Conservation (phyloP, 2,329 filamentous ascomycete species). For the Neoascochyta sp. region DNA sequence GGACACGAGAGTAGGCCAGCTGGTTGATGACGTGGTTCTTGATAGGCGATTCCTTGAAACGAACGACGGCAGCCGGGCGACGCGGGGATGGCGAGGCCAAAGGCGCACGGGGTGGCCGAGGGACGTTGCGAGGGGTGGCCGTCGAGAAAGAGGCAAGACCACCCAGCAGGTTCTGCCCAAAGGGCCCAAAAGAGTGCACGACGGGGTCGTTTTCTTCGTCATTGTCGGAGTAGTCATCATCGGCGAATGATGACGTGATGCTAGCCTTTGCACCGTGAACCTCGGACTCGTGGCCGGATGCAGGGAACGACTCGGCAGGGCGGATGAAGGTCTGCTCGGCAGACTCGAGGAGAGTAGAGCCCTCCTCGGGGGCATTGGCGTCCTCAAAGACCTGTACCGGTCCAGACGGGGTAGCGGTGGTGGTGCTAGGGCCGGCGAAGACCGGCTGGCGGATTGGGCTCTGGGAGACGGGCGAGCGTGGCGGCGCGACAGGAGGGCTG, state of each 20-base stretch:
- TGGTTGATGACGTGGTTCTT: conserved; percentile 92
- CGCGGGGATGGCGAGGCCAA: conserved; percentile 32
- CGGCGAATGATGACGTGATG: conserved; percentile 27
- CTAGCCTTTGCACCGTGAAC: conserved; percentile 22
- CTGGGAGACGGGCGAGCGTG: conserved; percentile 75
- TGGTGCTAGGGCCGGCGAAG: conserved; percentile 32
- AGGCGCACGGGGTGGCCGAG: conserved; percentile 22
- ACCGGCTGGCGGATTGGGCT: conserved; percentile 53
- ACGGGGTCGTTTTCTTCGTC: conserved; percentile 95
- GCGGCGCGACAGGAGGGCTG: conserved; percentile 62
- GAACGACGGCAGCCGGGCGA: conserved; percentile 21
- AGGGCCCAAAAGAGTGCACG: conserved; percentile 87
- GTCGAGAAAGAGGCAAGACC: conserved; percentile 74
- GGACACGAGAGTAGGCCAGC: conserved; percentile 87
- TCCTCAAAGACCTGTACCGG: conserved; percentile 40
- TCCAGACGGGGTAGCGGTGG: too few relatives aligned
- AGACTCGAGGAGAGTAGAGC: conserved; percentile 19
- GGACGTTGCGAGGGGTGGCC: conserved; percentile 51
- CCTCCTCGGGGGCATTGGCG: conserved; percentile 29
- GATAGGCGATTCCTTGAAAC: conserved; percentile 48
- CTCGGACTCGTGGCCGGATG: conserved; percentile 15
- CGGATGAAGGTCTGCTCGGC: conserved; percentile 32
- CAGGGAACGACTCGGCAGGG: conserved; percentile 21
- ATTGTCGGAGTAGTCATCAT: conserved; percentile 65
- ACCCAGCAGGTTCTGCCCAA: conserved; percentile 78